Evolutionary conservation across 164 flowering plant species (phyloP).

Genomic region (Malania oleifera): DNA sequence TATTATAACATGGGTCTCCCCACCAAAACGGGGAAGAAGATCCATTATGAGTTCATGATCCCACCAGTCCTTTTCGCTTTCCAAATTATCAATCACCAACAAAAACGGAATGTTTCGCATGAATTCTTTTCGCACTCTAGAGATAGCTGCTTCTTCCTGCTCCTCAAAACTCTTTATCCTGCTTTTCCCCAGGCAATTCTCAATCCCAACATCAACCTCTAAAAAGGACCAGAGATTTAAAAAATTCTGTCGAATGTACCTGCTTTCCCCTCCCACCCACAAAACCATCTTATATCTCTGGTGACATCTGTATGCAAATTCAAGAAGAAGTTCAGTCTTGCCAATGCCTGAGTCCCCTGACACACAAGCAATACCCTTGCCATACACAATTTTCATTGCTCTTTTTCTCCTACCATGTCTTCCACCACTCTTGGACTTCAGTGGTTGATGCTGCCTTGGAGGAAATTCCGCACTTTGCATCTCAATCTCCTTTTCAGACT

Average conservation of each 20-base stretch:
- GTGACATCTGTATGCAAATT: constrained; percentile 75
- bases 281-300: constrained; percentile 91
- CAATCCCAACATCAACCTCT: constrained; percentile 77
- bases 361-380: constrained; percentile 91
- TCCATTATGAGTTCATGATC: constrained; percentile 82
- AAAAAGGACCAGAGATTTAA: constrained; percentile 70
- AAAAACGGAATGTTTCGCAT: constrained; percentile 89
- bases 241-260: constrained; percentile 84
- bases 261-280: constrained; percentile 89
- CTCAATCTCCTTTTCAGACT: constrained; percentile 90
- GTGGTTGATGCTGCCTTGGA: constrained; percentile 26
- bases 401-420: constrained; percentile 50
- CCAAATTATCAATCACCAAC: constrained; percentile 85
- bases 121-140: constrained; percentile 73
- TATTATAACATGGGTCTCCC: constrained; percentile 76
- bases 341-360: constrained; percentile 94
- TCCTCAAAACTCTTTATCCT: constrained; percentile 79
- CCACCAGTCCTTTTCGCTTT: constrained; percentile 98
- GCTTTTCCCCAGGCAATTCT: constrained; percentile 47
- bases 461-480: constrained; percentile 55
- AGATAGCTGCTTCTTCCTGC: constrained; percentile 79
- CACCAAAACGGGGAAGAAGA: constrained; percentile 94
- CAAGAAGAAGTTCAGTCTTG: constrained; percentile 86
- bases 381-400: constrained; percentile 54
- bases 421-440: constrained; percentile 34